phyloP scores from a whole-genome alignment of 805 yeast genomes.

The Lipomyces starkeyi region DNA sequence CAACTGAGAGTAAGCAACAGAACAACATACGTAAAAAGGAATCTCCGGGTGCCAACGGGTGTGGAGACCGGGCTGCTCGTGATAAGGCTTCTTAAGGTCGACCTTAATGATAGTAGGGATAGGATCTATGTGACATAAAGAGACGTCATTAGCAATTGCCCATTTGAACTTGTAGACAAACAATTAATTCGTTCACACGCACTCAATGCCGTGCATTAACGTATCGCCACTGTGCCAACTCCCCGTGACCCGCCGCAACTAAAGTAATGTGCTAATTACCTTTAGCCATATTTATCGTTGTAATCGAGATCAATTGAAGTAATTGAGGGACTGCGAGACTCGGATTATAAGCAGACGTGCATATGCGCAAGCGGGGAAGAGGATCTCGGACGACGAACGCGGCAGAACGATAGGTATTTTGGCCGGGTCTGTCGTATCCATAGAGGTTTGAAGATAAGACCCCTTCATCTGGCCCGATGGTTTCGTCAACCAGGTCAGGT shows the following conservation, averaged over 20 bases:
- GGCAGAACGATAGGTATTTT: too few relatives aligned
- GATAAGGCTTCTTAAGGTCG: constrained; percentile 54
- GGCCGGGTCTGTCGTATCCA: too few relatives aligned
- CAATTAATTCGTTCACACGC: not conserved
- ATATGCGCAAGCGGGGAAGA: not conserved
- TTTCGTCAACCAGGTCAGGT: too few relatives aligned
- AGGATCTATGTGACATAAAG: constrained; percentile 24
- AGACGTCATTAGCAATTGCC: not conserved
- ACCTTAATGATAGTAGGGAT: constrained; percentile 51
- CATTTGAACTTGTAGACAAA: not conserved
- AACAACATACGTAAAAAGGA: constrained; percentile 35
- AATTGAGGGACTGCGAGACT: not conserved
- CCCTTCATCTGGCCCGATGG: too few relatives aligned
- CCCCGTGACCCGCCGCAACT: not conserved
- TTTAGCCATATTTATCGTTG: not conserved
- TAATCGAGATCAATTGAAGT: not conserved
- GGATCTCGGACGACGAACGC: too few relatives aligned
- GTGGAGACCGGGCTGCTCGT: constrained; percentile 56
- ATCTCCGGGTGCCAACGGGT: constrained; percentile 59
- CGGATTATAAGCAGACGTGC: not conserved
- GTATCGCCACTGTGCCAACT: not conserved
- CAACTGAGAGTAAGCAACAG: not conserved
- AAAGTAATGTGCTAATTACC: not conserved
- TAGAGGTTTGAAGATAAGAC: too few relatives aligned
- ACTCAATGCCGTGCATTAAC: not conserved